Evolutionary conservation across 805 yeast genomes (phyloP).

Genomic region (Yamadazyma endophytica): DNA sequence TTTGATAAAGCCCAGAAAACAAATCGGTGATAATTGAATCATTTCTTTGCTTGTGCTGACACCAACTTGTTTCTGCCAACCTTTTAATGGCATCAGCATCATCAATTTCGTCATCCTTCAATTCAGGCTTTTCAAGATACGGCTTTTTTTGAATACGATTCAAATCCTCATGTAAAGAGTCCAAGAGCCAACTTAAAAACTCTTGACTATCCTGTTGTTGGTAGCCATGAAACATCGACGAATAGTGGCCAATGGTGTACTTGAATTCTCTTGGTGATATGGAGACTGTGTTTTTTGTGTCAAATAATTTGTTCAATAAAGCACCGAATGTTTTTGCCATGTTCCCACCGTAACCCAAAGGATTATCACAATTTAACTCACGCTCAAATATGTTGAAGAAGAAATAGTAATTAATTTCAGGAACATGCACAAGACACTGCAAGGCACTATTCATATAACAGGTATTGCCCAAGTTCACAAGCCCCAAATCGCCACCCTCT

Average conservation of each 20-base stretch:
- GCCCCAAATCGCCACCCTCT: constrained; percentile 51
- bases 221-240: constrained; percentile 73
- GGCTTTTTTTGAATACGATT: constrained; percentile 83
- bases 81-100: constrained; percentile 50
- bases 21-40: constrained; percentile 82
- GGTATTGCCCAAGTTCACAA: constrained; percentile 76
- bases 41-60: constrained; percentile 70
- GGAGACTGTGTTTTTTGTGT: constrained; percentile 9
- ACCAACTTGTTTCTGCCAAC: constrained; percentile 77
- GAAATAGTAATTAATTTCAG: constrained; percentile 77
- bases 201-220: constrained; percentile 95
- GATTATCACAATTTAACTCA: constrained; percentile 75
- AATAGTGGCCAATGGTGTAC: constrained; percentile 70
- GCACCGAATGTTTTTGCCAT: constrained; percentile 74
- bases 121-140: constrained; percentile 82
- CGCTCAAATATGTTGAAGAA: constrained; percentile 50
- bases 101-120: constrained; percentile 55
- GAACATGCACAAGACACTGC: constrained; percentile 83
- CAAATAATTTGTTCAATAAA: constrained; percentile 60
- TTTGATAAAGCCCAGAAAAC: constrained; percentile 87
- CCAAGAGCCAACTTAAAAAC: constrained; percentile 79
- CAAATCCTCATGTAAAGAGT: constrained; percentile 88
- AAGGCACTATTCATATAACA: constrained; percentile 95
- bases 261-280: constrained; percentile 75
- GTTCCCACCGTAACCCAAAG: constrained; percentile 80